These are phyloP conservation scores for Eucalyptus cladocalyx DNA, from an alignment of 345 rosid species.

Conservation along the genomic window DNA sequence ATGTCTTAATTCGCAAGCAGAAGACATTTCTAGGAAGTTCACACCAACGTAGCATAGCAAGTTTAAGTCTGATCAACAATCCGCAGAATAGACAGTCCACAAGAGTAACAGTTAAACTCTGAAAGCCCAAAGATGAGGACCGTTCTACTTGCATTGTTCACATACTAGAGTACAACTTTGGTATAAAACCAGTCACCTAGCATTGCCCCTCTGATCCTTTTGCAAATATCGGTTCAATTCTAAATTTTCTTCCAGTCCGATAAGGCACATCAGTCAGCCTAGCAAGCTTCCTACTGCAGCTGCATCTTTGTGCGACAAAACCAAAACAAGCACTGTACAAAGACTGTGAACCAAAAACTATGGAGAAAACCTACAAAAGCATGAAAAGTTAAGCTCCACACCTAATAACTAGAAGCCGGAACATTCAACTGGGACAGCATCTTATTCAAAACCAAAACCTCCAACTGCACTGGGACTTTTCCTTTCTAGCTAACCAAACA, in stretches of 20 bases:
- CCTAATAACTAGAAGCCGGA: neutral
- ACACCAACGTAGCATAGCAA: neutral
- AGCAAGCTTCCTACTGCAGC: neutral
- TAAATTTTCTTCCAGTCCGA: neutral
- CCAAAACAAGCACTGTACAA: neutral
- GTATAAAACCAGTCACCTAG: neutral
- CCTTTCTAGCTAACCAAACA: neutral
- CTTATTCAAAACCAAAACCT: neutral
- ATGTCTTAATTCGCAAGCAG: neutral
- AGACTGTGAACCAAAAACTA: neutral
- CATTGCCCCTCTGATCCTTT: neutral
- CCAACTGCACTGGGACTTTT: neutral
- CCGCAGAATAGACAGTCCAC: neutral
- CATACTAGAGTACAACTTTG: neutral
- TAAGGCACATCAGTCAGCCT: neutral
- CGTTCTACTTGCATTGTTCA: neutral
- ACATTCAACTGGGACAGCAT: neutral
- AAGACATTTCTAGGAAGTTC: neutral
- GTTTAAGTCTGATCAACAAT: neutral
- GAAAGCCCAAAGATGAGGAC: neutral
- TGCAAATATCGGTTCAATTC: neutral
- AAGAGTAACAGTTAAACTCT: neutral
- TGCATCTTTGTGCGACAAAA: neutral
- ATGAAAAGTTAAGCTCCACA: neutral
- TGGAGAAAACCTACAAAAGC: neutral